Conservation (phyloP, 331 rosid genomes). For the Erythrophleum ivorense region DNA sequence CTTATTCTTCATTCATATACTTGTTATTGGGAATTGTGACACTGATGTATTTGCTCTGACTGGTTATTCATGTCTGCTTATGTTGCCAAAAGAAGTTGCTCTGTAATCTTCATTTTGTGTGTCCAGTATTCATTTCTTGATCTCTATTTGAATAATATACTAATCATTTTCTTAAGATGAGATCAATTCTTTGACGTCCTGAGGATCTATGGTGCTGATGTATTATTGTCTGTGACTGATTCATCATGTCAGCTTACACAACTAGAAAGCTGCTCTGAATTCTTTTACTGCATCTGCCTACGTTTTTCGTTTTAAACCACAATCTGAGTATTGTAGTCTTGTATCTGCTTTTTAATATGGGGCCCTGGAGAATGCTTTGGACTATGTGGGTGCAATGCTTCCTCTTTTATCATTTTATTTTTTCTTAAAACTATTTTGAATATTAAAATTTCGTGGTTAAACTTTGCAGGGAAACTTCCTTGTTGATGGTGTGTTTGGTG, state of each 20-base stretch:
- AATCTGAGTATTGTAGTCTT: not conserved
- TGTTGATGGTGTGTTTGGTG: slow-evolving; percentile 76
- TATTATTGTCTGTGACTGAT: no score
- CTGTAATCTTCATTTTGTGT: not conserved
- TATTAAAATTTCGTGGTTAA: slow-evolving; percentile 24
- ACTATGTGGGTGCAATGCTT: slow-evolving; percentile 26
- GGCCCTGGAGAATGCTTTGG: slow-evolving; percentile 13
- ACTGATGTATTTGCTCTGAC: slow-evolving; percentile 12
- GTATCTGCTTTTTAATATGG: slow-evolving; percentile 9
- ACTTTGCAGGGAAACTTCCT: slow-evolving; percentile 76
- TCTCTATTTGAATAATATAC: no score
- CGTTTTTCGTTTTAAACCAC: no score
- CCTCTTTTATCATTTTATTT: not conserved
- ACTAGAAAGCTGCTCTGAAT: no score
- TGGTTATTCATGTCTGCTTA: not conserved
- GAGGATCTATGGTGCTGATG: no score
- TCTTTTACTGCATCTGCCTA: no score
- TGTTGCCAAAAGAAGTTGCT: no score
- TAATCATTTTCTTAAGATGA: no score
- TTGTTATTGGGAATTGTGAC: slow-evolving; percentile 10
- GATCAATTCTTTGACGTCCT: no score
- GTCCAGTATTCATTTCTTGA: not conserved
- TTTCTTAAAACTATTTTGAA: not conserved
- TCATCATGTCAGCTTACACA: no score
- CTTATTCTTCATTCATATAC: not conserved